Base-by-base conservation (phyloP, 768 basidiomycete species). In the Hortiboletus campestris region DNA sequence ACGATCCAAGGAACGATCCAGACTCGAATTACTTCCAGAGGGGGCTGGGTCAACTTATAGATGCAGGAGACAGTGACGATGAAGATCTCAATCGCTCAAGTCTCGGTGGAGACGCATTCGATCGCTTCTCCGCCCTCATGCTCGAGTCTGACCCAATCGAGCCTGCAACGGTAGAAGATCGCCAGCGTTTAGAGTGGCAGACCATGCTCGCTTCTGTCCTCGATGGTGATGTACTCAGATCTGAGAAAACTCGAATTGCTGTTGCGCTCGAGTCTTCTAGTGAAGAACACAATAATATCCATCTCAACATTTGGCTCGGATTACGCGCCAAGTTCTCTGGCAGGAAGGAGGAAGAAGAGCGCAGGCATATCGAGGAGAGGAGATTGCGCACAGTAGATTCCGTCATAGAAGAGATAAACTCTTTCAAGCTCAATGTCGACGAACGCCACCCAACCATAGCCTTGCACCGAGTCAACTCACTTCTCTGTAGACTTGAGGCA, bases 181-280 rank as follows among this genome's bases (percentile, higher is more conserved):
- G 83, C 58, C 90, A 94, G 63, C 80, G 95, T 28, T 72, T 95
- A 46, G 94, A 97, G 72, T 98, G 97, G 97, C 94, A 95, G 72
- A 88, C 88, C 17, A 89, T 98, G 85, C 83, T 98, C 32, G 84
- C 91, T 13, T 96, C 94, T 31, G 96, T 98, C 25, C 80, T 99
- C 44, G 84, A 84, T 31, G 95, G 97, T 11, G 95, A 98, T 64
- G 94, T 99, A 12, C 83, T 99, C 60, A 92, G 89, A 69, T 89
- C 92, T 1, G 97, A 98, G 75, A 97, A 94, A 74, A 90, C 89
- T 25, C 84, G 97, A 53, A 94, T 98, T 56, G 89, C 89, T 29
- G 85, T 85, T 45, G 89, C 85, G 16, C 75, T 93, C 47, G 84
- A 88, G 59, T 81, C 84, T 20, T 80, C 83, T 19, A 79, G 79